Evolutionary conservation across 352 stramenopile species (phyloP), one percentile per base, ranked within the genome.

Genomic region (Pythium oligandrum): DNA sequence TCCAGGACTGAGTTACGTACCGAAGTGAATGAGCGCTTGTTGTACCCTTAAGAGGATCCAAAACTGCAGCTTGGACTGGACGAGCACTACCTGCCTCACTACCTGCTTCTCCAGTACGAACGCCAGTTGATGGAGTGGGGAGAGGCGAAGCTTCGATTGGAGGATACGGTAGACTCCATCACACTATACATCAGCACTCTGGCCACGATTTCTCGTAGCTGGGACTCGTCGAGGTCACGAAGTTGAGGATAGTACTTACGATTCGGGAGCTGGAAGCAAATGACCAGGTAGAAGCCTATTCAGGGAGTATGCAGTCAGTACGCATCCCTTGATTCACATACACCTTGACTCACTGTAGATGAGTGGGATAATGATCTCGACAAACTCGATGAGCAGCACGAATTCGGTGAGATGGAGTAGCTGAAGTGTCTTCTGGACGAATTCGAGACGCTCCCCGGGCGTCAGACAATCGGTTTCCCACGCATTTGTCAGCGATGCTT

Each of bases 361-460:
- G 7, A 48, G 17, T 0, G 57, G 57, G 51, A 59, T 60, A 17
- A 60, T 55, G 37, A 64, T 51, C 12, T 64, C 57, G 2, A 43
- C 48, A 40, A 48, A 64, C 42, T 64, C 57, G 34, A 61, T 26
- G 3, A 64, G 57, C 11, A 56, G 17, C 4, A 59, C 5, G 39
- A 40, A 64, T 37, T 64, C 57, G 9, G 40, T 44, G 26, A 49
- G 9, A 9, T 61, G 45, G n/a, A 59, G 44, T 0, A 59, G n/a
- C 34, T 54, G 50, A 2, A 63, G 51, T 4, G 32, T n/a, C 12
- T 52, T 37, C 26, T 51, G 37, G 39, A 43, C 9, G 39, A 43
- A 45, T 17, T 44, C 37, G 4, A 46, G 5, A 4, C 48, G 12
- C n/a, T 54, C 37, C 30, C 45, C 8, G 2, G 11, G 17, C 17